Conservation (phyloP, 306 rosid species). For the Citrullus colocynthis region DNA sequence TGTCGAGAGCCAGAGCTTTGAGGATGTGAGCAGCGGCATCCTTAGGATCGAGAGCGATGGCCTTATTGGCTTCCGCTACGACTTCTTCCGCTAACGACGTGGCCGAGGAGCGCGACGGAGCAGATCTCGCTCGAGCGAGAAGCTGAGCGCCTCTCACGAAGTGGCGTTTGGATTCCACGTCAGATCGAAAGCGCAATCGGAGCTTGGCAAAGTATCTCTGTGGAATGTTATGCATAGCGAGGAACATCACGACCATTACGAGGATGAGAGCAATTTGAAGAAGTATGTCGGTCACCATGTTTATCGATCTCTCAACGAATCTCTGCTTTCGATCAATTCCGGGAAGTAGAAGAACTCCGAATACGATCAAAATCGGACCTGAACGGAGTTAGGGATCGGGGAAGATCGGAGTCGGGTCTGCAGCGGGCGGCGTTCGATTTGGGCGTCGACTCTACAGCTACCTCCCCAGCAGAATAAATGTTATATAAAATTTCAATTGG, state of each 20-base stretch:
- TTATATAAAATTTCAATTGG: too few relatives aligned
- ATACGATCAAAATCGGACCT: neutral
- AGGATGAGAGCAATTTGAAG: slow-evolving; percentile 45
- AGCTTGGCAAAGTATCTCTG: slow-evolving; percentile 27
- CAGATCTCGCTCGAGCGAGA: slow-evolving; percentile 44
- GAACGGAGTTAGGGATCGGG: neutral
- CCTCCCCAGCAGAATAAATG: neutral
- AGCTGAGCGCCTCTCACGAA: slow-evolving; percentile 83
- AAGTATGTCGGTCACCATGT: slow-evolving; percentile 39
- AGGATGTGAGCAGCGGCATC: slow-evolving; percentile 85
- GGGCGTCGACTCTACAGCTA: neutral
- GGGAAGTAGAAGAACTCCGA: neutral
- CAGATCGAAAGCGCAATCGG: slow-evolving; percentile 35
- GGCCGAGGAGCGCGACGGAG: slow-evolving; percentile 21
- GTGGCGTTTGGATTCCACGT: slow-evolving; percentile 49
- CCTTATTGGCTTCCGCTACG: slow-evolving; percentile 49
- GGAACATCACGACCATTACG: slow-evolving; percentile 27
- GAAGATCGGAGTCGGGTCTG: neutral
- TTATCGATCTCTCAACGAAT: neutral
- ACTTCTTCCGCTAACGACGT: slow-evolving; percentile 33
- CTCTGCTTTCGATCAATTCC: neutral
- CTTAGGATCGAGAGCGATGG: slow-evolving; percentile 57
- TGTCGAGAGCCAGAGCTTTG: slow-evolving; percentile 54
- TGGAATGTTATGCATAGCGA: slow-evolving; percentile 52
- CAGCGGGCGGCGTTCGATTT: neutral